Evolutionary conservation across 768 basidiomycete genomes (phyloP).

Genomic region (Trametes punicea): DNA sequence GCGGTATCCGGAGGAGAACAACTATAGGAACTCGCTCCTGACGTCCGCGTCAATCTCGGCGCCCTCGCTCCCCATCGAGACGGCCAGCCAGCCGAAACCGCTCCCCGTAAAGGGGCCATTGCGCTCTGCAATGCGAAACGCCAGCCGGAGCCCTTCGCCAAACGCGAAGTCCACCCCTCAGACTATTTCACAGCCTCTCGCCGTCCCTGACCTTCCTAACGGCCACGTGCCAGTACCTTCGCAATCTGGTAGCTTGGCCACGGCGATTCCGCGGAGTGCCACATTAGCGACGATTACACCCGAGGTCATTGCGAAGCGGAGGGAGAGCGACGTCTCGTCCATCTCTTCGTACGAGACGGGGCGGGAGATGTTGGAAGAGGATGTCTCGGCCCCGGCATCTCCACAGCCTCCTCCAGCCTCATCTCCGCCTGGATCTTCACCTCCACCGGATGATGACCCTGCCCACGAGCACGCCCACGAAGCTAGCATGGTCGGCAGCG

Average conservation of each 20-base stretch:
- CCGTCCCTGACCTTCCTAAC: constrained; percentile 1
- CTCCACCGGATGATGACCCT: constrained; percentile 21
- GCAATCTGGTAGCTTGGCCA: no score
- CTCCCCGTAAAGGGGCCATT: constrained; percentile 47
- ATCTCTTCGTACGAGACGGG: constrained; percentile 68
- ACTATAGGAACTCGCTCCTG: constrained; percentile 12
- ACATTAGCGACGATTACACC: not conserved
- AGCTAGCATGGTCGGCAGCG: constrained; percentile 23
- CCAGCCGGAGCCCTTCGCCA: constrained; percentile 30
- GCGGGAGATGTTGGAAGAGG: constrained; percentile 44
- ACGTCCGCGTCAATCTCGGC: constrained; percentile 20
- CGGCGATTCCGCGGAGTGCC: not conserved
- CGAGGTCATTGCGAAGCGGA: not conserved
- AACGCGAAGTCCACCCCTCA: not conserved
- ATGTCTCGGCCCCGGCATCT: not conserved
- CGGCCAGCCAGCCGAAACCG: constrained; percentile 10
- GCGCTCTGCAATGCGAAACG: constrained; percentile 58
- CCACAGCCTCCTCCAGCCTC: constrained; percentile 13
- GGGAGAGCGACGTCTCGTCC: constrained; percentile 42
- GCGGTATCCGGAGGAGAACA: constrained; percentile 1
- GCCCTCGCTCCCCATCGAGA: constrained; percentile 14
- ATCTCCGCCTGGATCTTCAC: no score
- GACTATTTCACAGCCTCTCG: constrained; percentile 10
- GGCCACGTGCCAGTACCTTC: no score
- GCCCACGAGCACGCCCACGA: not conserved